A percentile compares a stretch with the other conserved stretches of the same genome.
phyloP scores from a whole-genome alignment of 306 rosid genomes.

The Bauhinia variegata region DNA sequence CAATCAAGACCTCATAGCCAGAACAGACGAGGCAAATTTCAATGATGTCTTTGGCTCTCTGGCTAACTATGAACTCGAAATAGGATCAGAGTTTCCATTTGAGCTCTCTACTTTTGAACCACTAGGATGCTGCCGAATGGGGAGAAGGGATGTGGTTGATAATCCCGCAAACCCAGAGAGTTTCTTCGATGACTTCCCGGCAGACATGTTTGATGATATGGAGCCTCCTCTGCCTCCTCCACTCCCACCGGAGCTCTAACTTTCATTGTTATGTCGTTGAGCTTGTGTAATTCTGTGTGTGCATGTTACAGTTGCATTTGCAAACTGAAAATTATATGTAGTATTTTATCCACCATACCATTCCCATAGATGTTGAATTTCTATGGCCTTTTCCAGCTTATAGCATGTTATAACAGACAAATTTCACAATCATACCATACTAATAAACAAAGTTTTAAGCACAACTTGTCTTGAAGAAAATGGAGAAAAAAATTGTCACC shows the following conservation, averaged over 20 bases:
- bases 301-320: slow-evolving; percentile 15
- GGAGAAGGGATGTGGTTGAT: slow-evolving; percentile 36
- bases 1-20: slow-evolving; percentile 48
- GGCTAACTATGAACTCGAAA: slow-evolving; percentile 50
- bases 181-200: slow-evolving; percentile 79
- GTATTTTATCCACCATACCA: background rate
- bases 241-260: slow-evolving; percentile 47
- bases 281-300: slow-evolving; percentile 5
- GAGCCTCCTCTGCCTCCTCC: slow-evolving; percentile 53
- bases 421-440: background rate
- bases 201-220: slow-evolving; percentile 63
- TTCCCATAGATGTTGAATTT: too few species aligned
- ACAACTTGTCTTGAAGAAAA: background rate
- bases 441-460: background rate
- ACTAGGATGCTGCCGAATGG: slow-evolving; percentile 45
- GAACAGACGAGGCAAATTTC: slow-evolving; percentile 46
- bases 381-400: background rate
- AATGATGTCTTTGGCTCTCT: slow-evolving; percentile 46
- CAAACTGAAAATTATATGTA: slow-evolving; percentile 6
- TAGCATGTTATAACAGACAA: background rate
- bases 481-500: background rate
- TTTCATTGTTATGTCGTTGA: slow-evolving; percentile 1
- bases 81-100: slow-evolving; percentile 38
- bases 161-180: slow-evolving; percentile 38
- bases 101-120: slow-evolving; percentile 51